These are phyloP conservation scores for Ophiostoma piceae DNA, from an alignment of 2,329 filamentous ascomycete species.

Conservation along the genomic window DNA sequence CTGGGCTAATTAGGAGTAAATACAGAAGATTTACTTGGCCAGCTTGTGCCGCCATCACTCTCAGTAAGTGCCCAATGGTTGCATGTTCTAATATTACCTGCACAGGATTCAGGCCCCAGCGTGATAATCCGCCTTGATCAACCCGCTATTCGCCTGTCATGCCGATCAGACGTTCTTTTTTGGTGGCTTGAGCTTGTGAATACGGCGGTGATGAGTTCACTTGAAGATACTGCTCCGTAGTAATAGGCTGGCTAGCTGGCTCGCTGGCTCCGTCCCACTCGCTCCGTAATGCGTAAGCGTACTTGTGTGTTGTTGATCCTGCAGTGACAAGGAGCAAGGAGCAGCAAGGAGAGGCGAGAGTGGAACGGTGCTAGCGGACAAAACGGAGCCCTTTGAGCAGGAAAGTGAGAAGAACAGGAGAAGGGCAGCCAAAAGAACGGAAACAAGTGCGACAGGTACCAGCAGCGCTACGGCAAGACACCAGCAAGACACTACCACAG, in stretches of 20 bases:
- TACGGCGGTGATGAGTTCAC: too few species aligned
- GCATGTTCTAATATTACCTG: neutral
- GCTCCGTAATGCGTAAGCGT: neutral
- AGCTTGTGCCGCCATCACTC: neutral
- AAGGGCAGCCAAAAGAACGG: neutral
- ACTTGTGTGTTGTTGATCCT: neutral
- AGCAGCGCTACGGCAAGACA: neutral
- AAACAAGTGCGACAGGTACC: slow-evolving; percentile 2
- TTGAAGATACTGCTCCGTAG: too few species aligned
- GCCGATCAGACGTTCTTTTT: neutral
- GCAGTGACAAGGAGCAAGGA: neutral
- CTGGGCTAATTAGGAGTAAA: neutral
- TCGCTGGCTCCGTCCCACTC: neutral
- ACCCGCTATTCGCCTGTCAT: slow-evolving; percentile 1
- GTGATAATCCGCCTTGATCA: neutral
- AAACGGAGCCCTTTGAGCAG: neutral
- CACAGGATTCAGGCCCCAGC: neutral
- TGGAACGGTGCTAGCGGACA: slow-evolving; percentile 2
- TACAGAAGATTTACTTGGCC: neutral
- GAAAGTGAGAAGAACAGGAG: neutral
- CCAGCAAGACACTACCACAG: neutral
- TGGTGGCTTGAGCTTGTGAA: neutral
- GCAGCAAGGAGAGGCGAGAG: slow-evolving; percentile 1
- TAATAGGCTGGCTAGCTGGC: too few species aligned
- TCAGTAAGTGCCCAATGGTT: neutral